phyloP scores from a whole-genome alignment of 2,329 filamentous ascomycete species.

The Colletotrichum lini region DNA sequence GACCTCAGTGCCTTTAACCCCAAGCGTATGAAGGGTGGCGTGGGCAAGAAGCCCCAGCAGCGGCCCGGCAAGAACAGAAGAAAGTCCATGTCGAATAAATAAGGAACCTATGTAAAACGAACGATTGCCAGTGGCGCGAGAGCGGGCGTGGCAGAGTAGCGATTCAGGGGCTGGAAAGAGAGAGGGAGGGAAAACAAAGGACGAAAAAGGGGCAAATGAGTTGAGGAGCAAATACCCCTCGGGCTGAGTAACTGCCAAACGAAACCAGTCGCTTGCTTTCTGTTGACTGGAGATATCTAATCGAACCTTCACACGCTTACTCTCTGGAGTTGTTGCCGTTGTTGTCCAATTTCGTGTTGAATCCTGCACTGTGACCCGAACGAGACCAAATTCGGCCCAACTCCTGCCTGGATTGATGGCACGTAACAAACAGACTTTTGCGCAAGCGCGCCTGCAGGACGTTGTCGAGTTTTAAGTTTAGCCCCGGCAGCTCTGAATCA shows the following conservation, averaged over 20 bases:
- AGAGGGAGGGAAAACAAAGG: background rate
- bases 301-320: background rate
- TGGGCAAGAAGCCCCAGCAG: slow-evolving; percentile 55
- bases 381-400: background rate
- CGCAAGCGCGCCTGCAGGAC: background rate
- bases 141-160: too few species aligned
- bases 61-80: slow-evolving; percentile 67
- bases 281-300: slow-evolving; percentile 17
- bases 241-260: slow-evolving; percentile 3
- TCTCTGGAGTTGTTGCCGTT: background rate
- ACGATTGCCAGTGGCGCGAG: background rate
- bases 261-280: background rate
- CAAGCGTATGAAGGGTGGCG: slow-evolving; percentile 84
- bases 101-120: background rate
- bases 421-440: background rate
- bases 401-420: background rate
- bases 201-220: background rate
- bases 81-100: slow-evolving; percentile 57
- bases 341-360: too few species aligned
- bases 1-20: slow-evolving; percentile 86
- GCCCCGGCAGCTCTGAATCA: slow-evolving; percentile 3
- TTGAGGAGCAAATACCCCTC: slow-evolving; percentile 29
- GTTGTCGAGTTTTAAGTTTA: background rate
- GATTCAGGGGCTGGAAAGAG: too few species aligned
- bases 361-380: background rate